Evolutionary conservation across 177 flowering plant species (phyloP).

Genomic region (Vitis hybrid): DNA sequence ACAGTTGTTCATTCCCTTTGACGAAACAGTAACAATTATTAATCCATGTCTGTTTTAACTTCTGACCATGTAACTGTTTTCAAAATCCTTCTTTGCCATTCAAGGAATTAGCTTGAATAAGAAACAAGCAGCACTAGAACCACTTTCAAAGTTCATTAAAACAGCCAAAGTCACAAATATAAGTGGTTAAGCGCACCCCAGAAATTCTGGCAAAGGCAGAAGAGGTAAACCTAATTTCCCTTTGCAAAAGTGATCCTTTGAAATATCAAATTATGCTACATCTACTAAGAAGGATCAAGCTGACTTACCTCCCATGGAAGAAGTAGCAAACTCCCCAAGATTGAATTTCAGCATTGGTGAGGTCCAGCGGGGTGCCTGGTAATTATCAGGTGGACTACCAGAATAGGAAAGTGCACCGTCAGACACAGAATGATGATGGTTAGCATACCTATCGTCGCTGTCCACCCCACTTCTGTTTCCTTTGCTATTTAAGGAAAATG

Average conservation of each 20-base stretch:
- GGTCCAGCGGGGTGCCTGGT: conserved; percentile 35
- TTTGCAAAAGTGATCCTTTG: neutral
- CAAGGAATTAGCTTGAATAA: too few species aligned
- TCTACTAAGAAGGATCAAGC: neutral
- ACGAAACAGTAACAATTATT: too few species aligned
- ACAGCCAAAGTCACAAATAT: too few species aligned
- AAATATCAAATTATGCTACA: neutral
- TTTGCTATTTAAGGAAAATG: conserved; percentile 33
- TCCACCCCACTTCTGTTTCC: conserved; percentile 37
- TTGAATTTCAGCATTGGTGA: conserved; percentile 32
- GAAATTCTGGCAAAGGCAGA: neutral
- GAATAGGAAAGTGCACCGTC: conserved; percentile 45
- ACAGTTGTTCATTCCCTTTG: too few species aligned
- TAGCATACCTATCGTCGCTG: conserved; percentile 34
- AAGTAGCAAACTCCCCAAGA: conserved; percentile 21
- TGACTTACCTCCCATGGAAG: conserved; percentile 33
- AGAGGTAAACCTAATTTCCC: neutral
- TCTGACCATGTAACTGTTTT: too few species aligned
- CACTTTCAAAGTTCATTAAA: too few species aligned
- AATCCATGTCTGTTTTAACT: too few species aligned
- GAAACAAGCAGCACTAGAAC: too few species aligned
- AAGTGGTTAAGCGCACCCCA: neutral
- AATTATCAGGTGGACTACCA: conserved; percentile 38
- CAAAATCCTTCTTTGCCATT: too few species aligned
- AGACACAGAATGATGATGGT: conserved; percentile 51